phyloP scores from a whole-genome alignment of 805 yeast genomes.

The Naumovozyma dairenensis region DNA sequence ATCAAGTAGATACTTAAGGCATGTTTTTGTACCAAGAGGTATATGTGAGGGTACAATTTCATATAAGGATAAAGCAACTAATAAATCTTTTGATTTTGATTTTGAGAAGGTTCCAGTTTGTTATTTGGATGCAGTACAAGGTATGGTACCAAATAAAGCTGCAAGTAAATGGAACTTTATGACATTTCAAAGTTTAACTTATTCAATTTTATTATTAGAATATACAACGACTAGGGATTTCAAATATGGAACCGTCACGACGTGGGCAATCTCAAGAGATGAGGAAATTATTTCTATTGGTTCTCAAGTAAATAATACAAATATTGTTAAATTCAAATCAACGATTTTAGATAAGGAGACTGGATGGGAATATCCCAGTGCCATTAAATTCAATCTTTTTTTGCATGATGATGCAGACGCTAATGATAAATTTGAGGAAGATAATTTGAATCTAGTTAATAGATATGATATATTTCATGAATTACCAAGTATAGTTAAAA shows the following conservation, averaged over 20 bases:
- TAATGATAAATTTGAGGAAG: conserved; percentile 26
- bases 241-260: conserved; percentile 32
- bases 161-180: conserved; percentile 83
- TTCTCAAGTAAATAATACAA: conserved; percentile 47
- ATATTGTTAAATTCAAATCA: conserved; percentile 26
- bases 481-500: conserved; percentile 71
- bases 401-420: conserved; percentile 21
- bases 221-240: conserved; percentile 74
- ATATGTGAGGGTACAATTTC: conserved; percentile 46
- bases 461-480: conserved; percentile 86
- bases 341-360: conserved; percentile 46
- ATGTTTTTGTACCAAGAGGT: conserved; percentile 76
- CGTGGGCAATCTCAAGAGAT: conserved; percentile 37
- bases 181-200: conserved; percentile 58
- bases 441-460: conserved; percentile 54
- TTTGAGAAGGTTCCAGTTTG: conserved; percentile 34
- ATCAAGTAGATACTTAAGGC: conserved; percentile 46
- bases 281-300: conserved; percentile 39
- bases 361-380: conserved; percentile 71
- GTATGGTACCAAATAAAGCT: conserved; percentile 88
- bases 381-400: conserved; percentile 26
- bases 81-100: conserved; percentile 16
- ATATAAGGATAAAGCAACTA: conserved; percentile 8
- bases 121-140: conserved; percentile 84
- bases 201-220: conserved; percentile 72